Evolutionary conservation across 1,284 basidiomycete genomes (phyloP), one percentile per base, ranked within the genome.

Genomic region (Stereum hirsutum): DNA sequence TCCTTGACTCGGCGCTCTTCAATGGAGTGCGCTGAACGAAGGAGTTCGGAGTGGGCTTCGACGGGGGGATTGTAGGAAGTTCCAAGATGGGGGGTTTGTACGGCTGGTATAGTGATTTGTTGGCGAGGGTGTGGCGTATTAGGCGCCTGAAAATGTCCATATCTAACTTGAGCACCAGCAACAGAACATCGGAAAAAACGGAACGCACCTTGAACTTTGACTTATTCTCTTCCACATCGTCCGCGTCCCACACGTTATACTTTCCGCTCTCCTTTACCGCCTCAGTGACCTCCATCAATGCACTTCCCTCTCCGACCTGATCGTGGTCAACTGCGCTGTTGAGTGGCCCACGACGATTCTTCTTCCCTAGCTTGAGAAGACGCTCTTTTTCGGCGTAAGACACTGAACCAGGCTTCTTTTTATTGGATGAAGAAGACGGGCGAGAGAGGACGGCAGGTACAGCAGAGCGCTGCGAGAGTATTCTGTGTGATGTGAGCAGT

Each of bases 31-130:
- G 92, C 94, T 39, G 73, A 57, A 11, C 75, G 66, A 14, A 99
- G 62, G 2, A 97, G 75, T 36, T 78, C 78, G 45, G 81, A 75
- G 58, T 97, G 90, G 1, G 83, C 78, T 7, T 76, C 72, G 12
- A 75, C 78, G 0, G 81, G 77, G 0, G 95, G 95, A 60, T 98
- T 98, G 64, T 99, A 98, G n/a, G 90, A 94, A 5, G 83, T 76
- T 15, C 95, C 95, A 23, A 82, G 80, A 51, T 90, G 89, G 0
- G 95, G 95, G 5, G 78, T 61, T 1, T 74, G 61, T 1, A 94
- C 74, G 0, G 89, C 83, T 4, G 83, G 75, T 0, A 82, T 49
- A 6, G 70, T 62, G 43, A 87, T 88, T 19, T 60, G 44, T 14
- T 72, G 67, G 35, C 72, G 70, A 0, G 73, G 72, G 46, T 75